These are phyloP conservation scores for Venustampulla echinocandica DNA, from an alignment of 495 filamentous ascomycete species.

Conservation along the genomic window DNA sequence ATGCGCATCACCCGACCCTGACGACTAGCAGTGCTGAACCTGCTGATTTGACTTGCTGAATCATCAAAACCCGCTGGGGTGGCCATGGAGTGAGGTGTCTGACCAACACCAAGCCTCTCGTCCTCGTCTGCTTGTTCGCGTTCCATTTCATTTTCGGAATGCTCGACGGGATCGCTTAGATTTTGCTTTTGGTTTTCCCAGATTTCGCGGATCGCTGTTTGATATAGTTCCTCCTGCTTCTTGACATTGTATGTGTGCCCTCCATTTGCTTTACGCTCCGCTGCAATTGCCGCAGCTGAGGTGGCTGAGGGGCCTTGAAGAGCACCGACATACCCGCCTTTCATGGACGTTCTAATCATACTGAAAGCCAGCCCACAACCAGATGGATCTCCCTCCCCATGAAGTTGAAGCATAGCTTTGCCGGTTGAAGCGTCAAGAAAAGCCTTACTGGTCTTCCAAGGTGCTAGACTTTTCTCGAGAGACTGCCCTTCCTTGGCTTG, in stretches of 20 bases:
- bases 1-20: conserved; percentile 66
- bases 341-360: conserved; percentile 96
- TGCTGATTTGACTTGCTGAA: conserved; percentile 77
- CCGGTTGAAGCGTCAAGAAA: conserved; percentile 88
- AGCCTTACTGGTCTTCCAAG: conserved; percentile 90
- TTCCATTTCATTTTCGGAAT: conserved; percentile 60
- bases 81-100: conserved; percentile 22
- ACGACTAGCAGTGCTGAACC: conserved; percentile 59
- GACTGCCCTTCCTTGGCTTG: conserved; percentile 58
- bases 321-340: conserved; percentile 87
- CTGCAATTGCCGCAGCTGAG: conserved; percentile 55
- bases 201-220: conserved; percentile 75
- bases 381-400: conserved; percentile 93
- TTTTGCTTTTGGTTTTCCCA: conserved; percentile 82
- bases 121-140: conserved; percentile 50
- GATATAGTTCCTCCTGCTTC: conserved; percentile 80
- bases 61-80: conserved; percentile 55
- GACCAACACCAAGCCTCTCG: conserved; percentile 28
- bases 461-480: conserved; percentile 82
- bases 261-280: conserved; percentile 72
- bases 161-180: conserved; percentile 46
- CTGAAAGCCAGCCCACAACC: conserved; percentile 88
- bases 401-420: conserved; percentile 93
- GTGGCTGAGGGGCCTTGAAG: conserved; percentile 84
- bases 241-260: conserved; percentile 97